Conservation (phyloP, 305 asterid genomes). For the Solanum hybrid region DNA sequence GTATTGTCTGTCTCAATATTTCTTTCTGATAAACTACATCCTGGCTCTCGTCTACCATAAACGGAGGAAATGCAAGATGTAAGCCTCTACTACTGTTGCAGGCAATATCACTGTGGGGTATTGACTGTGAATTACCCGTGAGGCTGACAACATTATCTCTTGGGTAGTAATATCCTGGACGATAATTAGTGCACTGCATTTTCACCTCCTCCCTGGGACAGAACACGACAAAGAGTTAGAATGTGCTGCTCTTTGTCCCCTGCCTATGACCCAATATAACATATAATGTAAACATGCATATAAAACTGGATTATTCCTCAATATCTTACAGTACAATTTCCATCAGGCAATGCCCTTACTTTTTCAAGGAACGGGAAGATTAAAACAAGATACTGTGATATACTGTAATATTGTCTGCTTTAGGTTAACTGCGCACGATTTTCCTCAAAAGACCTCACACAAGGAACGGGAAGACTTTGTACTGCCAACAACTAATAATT, state of each 20-base stretch:
- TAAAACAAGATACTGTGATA: too few relatives aligned
- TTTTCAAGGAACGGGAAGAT: too few relatives aligned
- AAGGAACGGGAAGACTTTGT: too few relatives aligned
- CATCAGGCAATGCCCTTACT: too few relatives aligned
- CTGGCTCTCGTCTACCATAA: slow-evolving; percentile 17
- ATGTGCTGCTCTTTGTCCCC: slow-evolving; percentile 11
- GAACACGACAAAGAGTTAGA: not conserved
- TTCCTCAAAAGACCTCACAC: too few relatives aligned
- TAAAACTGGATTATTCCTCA: not conserved
- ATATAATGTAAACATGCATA: not conserved
- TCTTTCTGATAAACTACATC: slow-evolving; percentile 34
- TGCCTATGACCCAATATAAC: slow-evolving; percentile 10
- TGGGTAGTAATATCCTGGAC: slow-evolving; percentile 28
- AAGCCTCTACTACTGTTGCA: slow-evolving; percentile 28
- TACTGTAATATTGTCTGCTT: too few relatives aligned
- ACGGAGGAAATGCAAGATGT: slow-evolving; percentile 18
- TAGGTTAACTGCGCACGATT: too few relatives aligned
- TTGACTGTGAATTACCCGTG: slow-evolving; percentile 35
- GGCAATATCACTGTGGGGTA: slow-evolving; percentile 17
- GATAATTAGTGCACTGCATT: slow-evolving; percentile 46
- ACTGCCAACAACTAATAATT: too few relatives aligned
- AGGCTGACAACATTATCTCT: slow-evolving; percentile 27
- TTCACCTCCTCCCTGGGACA: slow-evolving; percentile 22
- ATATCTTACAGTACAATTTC: not conserved
- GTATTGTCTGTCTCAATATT: slow-evolving; percentile 43